These are phyloP conservation scores for Exophiala xenobiotica DNA, from an alignment of 2,329 filamentous ascomycete species.

Conservation along the genomic window DNA sequence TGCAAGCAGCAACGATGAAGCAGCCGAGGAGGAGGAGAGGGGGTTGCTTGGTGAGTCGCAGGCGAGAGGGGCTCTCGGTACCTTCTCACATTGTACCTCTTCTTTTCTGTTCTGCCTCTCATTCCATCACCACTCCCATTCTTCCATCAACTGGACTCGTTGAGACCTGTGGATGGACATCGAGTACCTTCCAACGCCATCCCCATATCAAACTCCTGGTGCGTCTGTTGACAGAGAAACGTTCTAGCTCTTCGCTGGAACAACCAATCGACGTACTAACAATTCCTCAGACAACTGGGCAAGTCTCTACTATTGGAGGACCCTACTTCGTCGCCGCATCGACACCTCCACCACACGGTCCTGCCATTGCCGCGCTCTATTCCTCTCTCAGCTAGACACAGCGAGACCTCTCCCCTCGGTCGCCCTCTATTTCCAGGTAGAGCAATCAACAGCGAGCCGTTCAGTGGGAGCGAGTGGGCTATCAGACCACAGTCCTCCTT, in stretches of 20 bases:
- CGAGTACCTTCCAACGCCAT: background rate
- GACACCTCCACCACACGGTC: background rate
- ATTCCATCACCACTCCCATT: background rate
- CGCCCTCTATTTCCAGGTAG: background rate
- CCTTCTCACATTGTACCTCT: background rate
- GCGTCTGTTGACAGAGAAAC: background rate
- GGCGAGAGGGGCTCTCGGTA: background rate
- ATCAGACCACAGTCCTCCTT: constrained; percentile 2
- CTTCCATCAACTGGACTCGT: background rate
- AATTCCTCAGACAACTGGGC: no score
- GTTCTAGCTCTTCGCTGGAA: background rate
- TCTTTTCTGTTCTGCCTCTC: background rate
- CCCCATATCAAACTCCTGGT: background rate
- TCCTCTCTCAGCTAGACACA: background rate
- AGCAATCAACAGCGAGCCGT: background rate
- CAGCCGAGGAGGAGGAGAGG: background rate
- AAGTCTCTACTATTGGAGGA: background rate
- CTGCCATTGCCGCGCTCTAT: background rate
- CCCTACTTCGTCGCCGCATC: constrained; percentile 1
- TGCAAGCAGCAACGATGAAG: background rate
- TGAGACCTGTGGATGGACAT: background rate
- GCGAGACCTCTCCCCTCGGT: background rate
- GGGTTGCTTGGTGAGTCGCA: background rate
- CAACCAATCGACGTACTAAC: constrained; percentile 3
- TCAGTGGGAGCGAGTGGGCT: background rate